Percentiles rank a stretch among this genome's conserved stretches.
phyloP scores from a whole-genome alignment of 371 early-diverging fungal genomes.

The Mucor sp. region DNA sequence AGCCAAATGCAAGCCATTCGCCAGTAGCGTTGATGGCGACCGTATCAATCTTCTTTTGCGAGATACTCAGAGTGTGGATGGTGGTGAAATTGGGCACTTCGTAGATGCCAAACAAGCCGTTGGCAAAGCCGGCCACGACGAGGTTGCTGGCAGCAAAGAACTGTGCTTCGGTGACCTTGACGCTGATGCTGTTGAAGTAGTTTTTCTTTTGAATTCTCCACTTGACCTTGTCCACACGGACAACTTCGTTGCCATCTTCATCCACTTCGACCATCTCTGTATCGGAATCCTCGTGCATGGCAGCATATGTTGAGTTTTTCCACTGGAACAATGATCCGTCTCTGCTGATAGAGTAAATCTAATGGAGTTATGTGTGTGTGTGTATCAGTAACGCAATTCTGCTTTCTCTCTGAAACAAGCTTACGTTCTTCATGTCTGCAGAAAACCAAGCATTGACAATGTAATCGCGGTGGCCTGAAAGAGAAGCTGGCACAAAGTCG shows the following conservation, averaged over 20 bases:
- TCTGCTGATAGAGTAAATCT: constrained; percentile 85
- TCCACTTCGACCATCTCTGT: constrained; percentile 57
- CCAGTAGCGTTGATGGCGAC: constrained; percentile 88
- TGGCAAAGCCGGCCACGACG: constrained; percentile 87
- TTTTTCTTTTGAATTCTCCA: constrained; percentile 74
- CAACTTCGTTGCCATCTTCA: constrained; percentile 50
- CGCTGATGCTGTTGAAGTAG: constrained; percentile 70
- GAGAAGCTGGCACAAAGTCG: constrained; percentile 67
- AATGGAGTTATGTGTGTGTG: constrained; percentile 2
- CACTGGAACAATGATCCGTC: constrained; percentile 93
- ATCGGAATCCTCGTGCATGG: constrained; percentile 35
- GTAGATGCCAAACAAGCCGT: constrained; percentile 96
- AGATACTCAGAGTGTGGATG: constrained; percentile 91
- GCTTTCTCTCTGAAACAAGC: neutral
- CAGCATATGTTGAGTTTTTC: constrained; percentile 55
- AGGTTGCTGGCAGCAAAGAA: constrained; percentile 79
- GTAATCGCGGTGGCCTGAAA: constrained; percentile 86
- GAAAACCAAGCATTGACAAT: constrained; percentile 94
- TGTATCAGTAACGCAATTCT: neutral
- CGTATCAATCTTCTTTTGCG: constrained; percentile 89
- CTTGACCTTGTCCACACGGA: constrained; percentile 39
- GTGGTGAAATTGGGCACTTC: constrained; percentile 90
- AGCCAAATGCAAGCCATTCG: constrained; percentile 98
- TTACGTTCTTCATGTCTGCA: constrained; percentile 68
- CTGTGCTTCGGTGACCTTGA: constrained; percentile 79